These are phyloP conservation scores for Xylariaceae sp. DNA, from an alignment of 2,329 filamentous ascomycete genomes.

Conservation along the genomic window DNA sequence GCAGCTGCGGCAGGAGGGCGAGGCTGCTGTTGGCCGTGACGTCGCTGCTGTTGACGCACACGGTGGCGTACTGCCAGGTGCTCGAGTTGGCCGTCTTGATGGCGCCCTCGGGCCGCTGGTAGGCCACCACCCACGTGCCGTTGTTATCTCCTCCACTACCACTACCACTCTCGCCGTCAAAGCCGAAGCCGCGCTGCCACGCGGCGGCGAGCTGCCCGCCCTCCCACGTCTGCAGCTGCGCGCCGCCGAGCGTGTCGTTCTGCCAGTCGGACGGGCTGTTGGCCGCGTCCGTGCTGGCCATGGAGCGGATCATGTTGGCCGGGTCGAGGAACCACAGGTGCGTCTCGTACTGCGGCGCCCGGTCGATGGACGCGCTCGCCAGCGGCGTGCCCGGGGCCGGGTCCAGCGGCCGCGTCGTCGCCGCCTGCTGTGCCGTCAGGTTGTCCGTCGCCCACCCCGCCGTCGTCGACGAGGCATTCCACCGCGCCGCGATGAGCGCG, in stretches of 20 bases:
- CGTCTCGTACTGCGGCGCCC: slow-evolving; percentile 8
- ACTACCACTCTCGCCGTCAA: slow-evolving; percentile 5
- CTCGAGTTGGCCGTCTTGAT: slow-evolving; percentile 18
- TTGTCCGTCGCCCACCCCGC: slow-evolving; percentile 21
- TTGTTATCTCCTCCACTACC: too few relatives aligned
- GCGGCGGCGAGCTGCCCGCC: slow-evolving; percentile 17
- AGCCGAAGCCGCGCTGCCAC: slow-evolving; percentile 14
- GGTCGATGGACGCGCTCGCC: slow-evolving; percentile 14
- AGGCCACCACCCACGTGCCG: slow-evolving; percentile 17
- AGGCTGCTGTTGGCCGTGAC: slow-evolving; percentile 16
- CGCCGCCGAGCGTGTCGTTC: slow-evolving; percentile 12
- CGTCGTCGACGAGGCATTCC: slow-evolving; percentile 18
- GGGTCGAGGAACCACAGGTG: slow-evolving; percentile 16
- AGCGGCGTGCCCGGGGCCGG: slow-evolving; percentile 16
- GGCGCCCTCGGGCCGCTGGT: slow-evolving; percentile 17
- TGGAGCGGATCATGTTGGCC: slow-evolving; percentile 12
- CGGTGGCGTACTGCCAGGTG: slow-evolving; percentile 10
- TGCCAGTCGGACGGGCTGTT: slow-evolving; percentile 13
- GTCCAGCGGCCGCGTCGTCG: slow-evolving; percentile 13
- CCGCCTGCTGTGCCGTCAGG: slow-evolving; percentile 13
- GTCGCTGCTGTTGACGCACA: slow-evolving; percentile 10
- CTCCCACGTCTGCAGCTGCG: slow-evolving; percentile 10
- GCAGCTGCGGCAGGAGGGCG: slow-evolving; percentile 14
- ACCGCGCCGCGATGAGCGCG: slow-evolving; percentile 17
- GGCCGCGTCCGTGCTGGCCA: slow-evolving; percentile 10